Percentiles rank a stretch among this genome's conserved stretches.
Evolutionary conservation across 2,329 filamentous ascomycete species (phyloP).

Genomic region (Talaromyces sp.): DNA sequence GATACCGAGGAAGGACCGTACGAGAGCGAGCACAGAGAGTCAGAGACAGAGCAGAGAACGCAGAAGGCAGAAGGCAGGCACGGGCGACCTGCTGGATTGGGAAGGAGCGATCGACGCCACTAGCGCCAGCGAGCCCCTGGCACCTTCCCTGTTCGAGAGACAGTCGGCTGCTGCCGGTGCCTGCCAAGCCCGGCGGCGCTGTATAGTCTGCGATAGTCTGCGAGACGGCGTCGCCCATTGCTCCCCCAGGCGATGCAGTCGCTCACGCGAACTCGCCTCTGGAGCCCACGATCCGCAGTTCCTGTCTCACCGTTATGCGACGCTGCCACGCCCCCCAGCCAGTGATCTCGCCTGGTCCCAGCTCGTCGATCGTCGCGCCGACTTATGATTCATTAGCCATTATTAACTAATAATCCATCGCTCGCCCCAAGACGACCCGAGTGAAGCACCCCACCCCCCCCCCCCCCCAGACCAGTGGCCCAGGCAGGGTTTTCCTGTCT

Average conservation of each 20-base stretch:
- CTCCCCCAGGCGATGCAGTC: no score
- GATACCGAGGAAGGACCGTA: neutral
- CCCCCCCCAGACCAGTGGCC: neutral
- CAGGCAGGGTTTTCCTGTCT: neutral
- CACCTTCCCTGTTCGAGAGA: constrained; percentile 1
- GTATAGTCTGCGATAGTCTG: neutral
- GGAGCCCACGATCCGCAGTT: neutral
- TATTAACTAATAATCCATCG: neutral
- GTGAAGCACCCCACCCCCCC: neutral
- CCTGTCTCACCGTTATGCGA: neutral
- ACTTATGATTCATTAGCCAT: neutral
- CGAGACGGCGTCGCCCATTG: no score
- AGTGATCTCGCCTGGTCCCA: neutral
- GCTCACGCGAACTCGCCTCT: no score
- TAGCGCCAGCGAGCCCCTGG: constrained; percentile 9
- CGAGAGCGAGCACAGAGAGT: neutral
- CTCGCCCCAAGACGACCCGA: neutral
- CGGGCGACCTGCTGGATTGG: neutral
- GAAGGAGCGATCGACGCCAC: constrained; percentile 6
- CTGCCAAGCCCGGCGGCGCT: constrained; percentile 6
- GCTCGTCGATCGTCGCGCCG: neutral
- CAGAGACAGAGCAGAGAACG: no score
- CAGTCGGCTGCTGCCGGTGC: constrained; percentile 1
- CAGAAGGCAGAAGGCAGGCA: neutral
- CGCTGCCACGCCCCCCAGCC: neutral